Conservation (phyloP, 2,329 filamentous ascomycete species). For the Talaromyces sp. region DNA sequence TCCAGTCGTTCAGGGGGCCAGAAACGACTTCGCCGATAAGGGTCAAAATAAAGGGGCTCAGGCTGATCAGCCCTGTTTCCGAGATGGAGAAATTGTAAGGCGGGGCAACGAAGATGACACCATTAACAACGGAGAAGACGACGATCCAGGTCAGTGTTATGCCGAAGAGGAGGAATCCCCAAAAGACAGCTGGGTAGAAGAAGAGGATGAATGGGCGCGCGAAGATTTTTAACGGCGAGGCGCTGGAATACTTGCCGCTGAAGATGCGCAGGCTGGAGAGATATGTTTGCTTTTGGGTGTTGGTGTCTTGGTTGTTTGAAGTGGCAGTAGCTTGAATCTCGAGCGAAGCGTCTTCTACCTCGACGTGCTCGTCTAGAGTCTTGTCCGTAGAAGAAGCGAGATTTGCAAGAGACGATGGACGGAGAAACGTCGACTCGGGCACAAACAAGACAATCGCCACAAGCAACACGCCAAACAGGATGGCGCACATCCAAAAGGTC, state of each 20-base stretch:
- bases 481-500: conserved; percentile 10
- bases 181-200: conserved; percentile 9
- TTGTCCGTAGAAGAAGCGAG: not conserved
- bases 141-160: conserved; percentile 8
- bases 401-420: not conserved
- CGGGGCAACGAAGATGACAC: conserved; percentile 9
- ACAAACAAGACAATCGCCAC: conserved; percentile 6
- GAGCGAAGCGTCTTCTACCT: not conserved
- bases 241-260: conserved; percentile 1
- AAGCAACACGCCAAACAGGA: conserved; percentile 7
- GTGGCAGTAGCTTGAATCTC: not conserved
- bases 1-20: conserved; percentile 10
- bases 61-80: conserved; percentile 8
- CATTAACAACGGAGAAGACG: conserved; percentile 11
- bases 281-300: not conserved
- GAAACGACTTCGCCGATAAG: conserved; percentile 10
- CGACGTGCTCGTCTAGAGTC: not conserved
- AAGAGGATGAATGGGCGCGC: conserved; percentile 8
- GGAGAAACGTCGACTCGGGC: conserved; percentile 6
- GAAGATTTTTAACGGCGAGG: conserved; percentile 3
- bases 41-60: conserved; percentile 7
- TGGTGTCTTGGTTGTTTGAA: not conserved
- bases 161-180: conserved; percentile 6
- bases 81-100: conserved; percentile 11
- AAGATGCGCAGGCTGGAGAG: conserved; percentile 2